A percentile compares a stretch with the other conserved stretches of the same genome.
phyloP scores from a whole-genome alignment of 495 filamentous ascomycete genomes.

The Tuber microsphaerosporum region DNA sequence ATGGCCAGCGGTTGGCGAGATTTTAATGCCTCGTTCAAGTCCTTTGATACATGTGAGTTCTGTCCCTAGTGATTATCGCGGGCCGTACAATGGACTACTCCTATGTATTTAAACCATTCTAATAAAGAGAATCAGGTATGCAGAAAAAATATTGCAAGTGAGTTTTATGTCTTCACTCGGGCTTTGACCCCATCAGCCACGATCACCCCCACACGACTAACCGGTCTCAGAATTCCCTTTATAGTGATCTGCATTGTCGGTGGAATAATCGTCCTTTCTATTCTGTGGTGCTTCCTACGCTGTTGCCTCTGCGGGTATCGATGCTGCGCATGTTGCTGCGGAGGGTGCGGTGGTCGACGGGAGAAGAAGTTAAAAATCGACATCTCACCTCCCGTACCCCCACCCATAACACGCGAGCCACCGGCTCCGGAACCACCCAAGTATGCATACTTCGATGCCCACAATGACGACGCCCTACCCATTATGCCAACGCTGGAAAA shows the following conservation, averaged over 20 bases:
- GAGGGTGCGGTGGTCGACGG: slow-evolving; percentile 29
- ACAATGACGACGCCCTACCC: slow-evolving; percentile 32
- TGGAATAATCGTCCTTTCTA: slow-evolving; percentile 27
- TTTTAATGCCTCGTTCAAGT: slow-evolving; percentile 24
- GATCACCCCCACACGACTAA: not conserved
- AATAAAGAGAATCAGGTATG: slow-evolving; percentile 22
- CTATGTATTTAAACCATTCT: slow-evolving; percentile 1
- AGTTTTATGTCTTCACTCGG: slow-evolving; percentile 8
- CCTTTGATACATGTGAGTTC: slow-evolving; percentile 32
- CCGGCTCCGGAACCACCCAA: slow-evolving; percentile 25
- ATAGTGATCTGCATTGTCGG: slow-evolving; percentile 36
- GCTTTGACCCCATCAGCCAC: not conserved
- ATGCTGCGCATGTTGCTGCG: slow-evolving; percentile 39
- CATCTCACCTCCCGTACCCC: slow-evolving; percentile 9
- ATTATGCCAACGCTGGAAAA: slow-evolving; percentile 31
- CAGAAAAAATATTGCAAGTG: slow-evolving; percentile 29
- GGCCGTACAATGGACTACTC: not conserved
- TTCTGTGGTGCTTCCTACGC: slow-evolving; percentile 34
- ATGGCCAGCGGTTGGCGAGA: not conserved
- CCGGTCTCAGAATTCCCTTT: slow-evolving; percentile 26
- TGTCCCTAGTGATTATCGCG: not conserved
- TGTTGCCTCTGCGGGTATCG: slow-evolving; percentile 35
- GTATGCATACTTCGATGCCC: slow-evolving; percentile 32
- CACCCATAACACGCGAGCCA: slow-evolving; percentile 25
- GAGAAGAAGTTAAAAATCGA: slow-evolving; percentile 8